phyloP scores from a whole-genome alignment of 495 filamentous ascomycete species.

The Cercophora newfieldiana region DNA sequence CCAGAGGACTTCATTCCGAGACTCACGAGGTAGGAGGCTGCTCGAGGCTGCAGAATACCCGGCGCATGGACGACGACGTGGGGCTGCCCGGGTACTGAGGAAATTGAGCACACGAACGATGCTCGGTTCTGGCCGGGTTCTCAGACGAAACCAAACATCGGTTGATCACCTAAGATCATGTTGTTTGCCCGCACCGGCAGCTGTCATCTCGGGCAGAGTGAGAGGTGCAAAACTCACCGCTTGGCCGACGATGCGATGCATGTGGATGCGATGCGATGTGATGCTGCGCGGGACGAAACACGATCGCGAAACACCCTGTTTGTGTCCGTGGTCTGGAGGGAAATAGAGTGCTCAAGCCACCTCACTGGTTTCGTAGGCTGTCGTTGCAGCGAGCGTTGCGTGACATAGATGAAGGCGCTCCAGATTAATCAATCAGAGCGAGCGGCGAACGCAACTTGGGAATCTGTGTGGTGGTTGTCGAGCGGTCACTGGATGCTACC shows the following conservation, averaged over 20 bases:
- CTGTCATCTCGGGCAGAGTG: not conserved
- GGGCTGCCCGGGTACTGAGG: slow-evolving; percentile 2
- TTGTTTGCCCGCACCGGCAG: slow-evolving; percentile 7
- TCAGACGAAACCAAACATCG: slow-evolving; percentile 32
- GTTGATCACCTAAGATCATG: slow-evolving; percentile 23
- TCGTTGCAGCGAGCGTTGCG: slow-evolving; percentile 23
- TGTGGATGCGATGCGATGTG: slow-evolving; percentile 31
- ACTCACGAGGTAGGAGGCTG: slow-evolving; percentile 1
- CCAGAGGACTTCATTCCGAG: slow-evolving; percentile 1
- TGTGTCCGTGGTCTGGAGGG: slow-evolving; percentile 12
- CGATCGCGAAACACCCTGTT: slow-evolving; percentile 17
- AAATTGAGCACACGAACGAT: slow-evolving; percentile 8
- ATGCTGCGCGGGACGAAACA: slow-evolving; percentile 30
- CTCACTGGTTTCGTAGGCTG: slow-evolving; percentile 3
- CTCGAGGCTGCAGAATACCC: not conserved
- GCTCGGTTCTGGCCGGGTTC: slow-evolving; percentile 13
- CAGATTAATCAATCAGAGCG: slow-evolving; percentile 21
- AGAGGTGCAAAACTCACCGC: not conserved
- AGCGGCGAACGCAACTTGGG: slow-evolving; percentile 13
- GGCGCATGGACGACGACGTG: slow-evolving; percentile 12
- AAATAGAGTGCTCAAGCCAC: slow-evolving; percentile 22
- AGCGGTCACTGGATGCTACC: slow-evolving; percentile 15
- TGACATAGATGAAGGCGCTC: slow-evolving; percentile 28
- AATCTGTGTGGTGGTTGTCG: slow-evolving; percentile 16
- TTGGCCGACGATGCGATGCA: slow-evolving; percentile 24